Evolutionary conservation across 345 rosid species (phyloP).

Genomic region (Orychophragmus violaceus): DNA sequence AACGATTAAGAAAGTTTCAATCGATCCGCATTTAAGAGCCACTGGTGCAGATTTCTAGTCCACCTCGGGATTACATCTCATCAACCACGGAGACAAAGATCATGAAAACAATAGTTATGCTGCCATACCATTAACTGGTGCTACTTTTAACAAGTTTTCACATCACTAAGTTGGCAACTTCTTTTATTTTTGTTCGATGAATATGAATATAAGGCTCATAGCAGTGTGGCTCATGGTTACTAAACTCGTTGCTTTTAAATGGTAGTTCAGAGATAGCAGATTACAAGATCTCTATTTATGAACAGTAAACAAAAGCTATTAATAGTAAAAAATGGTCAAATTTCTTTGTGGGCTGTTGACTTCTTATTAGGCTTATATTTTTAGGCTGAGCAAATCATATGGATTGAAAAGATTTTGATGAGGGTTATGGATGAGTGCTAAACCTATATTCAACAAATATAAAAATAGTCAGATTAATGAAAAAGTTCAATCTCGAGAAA

Average conservation of each 20-base stretch:
- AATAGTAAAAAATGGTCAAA: too few relatives aligned
- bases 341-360: too few relatives aligned
- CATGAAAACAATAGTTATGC: slow-evolving; percentile 49
- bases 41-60: slow-evolving; percentile 75
- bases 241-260: slow-evolving; percentile 69
- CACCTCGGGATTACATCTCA: slow-evolving; percentile 40
- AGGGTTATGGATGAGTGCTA: too few relatives aligned
- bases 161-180: slow-evolving; percentile 53
- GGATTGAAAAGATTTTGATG: too few relatives aligned
- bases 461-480: slow-evolving; percentile 64
- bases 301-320: too few relatives aligned
- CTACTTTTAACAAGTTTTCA: slow-evolving; percentile 55
- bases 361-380: too few relatives aligned
- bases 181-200: slow-evolving; percentile 38
- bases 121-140: slow-evolving; percentile 41
- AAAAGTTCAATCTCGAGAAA: slow-evolving; percentile 81
- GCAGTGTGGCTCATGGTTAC: slow-evolving; percentile 50
- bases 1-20: slow-evolving; percentile 70
- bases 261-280: too few relatives aligned
- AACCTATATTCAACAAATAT: slow-evolving; percentile 67
- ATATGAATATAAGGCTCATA: slow-evolving; percentile 74
- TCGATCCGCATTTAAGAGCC: slow-evolving; percentile 58
- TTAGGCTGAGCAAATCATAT: too few relatives aligned
- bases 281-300: too few relatives aligned
- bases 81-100: slow-evolving; percentile 81